Evolutionary conservation across 495 filamentous ascomycete genomes (phyloP).

Genomic region (Podospora australis): DNA sequence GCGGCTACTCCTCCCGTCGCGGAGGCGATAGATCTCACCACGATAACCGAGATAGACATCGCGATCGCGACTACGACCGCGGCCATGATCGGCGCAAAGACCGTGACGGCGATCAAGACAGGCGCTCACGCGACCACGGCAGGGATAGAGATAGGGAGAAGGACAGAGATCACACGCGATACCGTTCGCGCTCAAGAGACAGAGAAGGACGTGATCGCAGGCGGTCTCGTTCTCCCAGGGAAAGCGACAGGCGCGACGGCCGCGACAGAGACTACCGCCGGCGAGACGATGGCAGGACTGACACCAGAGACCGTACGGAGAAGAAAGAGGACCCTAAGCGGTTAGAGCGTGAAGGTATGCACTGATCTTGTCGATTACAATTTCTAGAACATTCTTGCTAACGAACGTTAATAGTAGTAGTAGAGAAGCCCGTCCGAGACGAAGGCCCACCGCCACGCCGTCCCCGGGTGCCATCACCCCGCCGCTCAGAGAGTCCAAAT

Average conservation of each 20-base stretch:
- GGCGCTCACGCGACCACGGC: constrained; percentile 28
- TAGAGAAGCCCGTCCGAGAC: constrained; percentile 26
- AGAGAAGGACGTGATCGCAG: constrained; percentile 16
- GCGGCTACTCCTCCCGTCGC: constrained; percentile 17
- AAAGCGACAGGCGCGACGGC: constrained; percentile 26
- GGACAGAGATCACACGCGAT: constrained; percentile 26
- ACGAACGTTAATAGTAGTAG: not conserved
- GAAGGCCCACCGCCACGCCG: constrained; percentile 13
- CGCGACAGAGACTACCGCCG: constrained; percentile 15
- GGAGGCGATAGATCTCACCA: constrained; percentile 19
- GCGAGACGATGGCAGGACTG: constrained; percentile 15
- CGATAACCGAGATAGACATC: constrained; percentile 18
- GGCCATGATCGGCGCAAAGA: constrained; percentile 26
- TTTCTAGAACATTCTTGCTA: not conserved
- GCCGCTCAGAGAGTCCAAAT: constrained; percentile 14
- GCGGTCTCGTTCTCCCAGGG: constrained; percentile 27
- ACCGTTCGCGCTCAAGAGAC: constrained; percentile 38
- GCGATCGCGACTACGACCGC: constrained; percentile 15
- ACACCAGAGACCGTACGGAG: not conserved
- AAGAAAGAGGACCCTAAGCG: constrained; percentile 12
- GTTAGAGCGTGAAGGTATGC: not conserved
- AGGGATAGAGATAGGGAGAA: constrained; percentile 25
- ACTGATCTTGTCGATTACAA: not conserved
- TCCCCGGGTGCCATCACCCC: constrained; percentile 25
- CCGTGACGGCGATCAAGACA: constrained; percentile 27